These are phyloP conservation scores for Panicum miliaceum DNA, from an alignment of 176 grass and related monocot species.

Conservation along the genomic window DNA sequence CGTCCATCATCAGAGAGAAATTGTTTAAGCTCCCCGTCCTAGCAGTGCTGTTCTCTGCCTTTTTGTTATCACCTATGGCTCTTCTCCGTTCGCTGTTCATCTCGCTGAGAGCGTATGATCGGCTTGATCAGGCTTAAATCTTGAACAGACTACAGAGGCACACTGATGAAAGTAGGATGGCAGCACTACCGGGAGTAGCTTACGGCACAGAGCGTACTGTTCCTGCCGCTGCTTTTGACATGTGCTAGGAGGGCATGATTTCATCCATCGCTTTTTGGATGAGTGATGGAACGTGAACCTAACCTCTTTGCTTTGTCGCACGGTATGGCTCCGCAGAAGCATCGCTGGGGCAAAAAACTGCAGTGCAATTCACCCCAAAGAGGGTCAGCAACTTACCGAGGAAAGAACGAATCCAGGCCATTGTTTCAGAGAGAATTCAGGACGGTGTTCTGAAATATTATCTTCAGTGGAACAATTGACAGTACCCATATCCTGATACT, in stretches of 20 bases:
- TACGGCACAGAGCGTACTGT: background rate
- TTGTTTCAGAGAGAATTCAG: background rate
- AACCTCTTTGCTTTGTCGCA: constrained; percentile 19
- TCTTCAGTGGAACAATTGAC: background rate
- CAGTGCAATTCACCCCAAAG: constrained; percentile 43
- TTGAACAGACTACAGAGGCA: background rate
- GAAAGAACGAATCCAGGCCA: constrained; percentile 1
- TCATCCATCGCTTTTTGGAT: background rate
- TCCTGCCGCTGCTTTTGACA: background rate
- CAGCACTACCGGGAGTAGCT: background rate
- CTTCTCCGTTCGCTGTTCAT: background rate
- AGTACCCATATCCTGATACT: background rate
- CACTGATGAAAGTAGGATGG: background rate
- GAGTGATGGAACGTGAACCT: constrained; percentile 41
- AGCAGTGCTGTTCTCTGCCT: background rate
- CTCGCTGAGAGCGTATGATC: background rate
- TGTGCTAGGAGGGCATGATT: background rate
- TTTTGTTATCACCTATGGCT: background rate
- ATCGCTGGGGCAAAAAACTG: constrained; percentile 9
- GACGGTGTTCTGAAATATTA: background rate
- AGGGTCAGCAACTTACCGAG: background rate
- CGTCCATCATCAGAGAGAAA: background rate
- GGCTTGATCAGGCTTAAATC: background rate
- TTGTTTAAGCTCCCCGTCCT: background rate
- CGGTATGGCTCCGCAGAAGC: constrained; percentile 12